Evolutionary conservation across 2,329 filamentous ascomycete genomes (phyloP).

Genomic region (Chrysoporthe cubensis): DNA sequence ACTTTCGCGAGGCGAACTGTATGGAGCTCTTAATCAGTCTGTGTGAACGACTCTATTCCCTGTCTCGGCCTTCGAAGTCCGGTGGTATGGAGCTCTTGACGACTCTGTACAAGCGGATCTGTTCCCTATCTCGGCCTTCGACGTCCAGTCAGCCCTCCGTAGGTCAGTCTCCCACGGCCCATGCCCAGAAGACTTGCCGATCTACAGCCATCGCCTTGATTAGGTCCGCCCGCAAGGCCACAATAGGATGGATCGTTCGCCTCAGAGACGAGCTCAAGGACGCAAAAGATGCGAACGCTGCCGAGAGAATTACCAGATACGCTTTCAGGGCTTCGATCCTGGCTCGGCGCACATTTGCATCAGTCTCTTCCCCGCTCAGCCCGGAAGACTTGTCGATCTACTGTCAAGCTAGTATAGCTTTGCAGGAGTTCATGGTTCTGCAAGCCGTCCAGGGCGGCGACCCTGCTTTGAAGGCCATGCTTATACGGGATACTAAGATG

Average conservation of each 20-base stretch:
- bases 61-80: slow-evolving; percentile 12
- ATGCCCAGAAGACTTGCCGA: background rate
- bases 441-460: slow-evolving; percentile 41
- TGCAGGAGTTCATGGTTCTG: slow-evolving; percentile 51
- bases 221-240: slow-evolving; percentile 44
- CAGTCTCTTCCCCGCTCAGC: slow-evolving; percentile 4
- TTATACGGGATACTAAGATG: slow-evolving; percentile 53
- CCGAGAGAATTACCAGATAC: slow-evolving; percentile 47
- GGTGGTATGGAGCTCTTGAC: too few species aligned
- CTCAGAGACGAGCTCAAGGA: slow-evolving; percentile 51
- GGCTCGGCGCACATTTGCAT: slow-evolving; percentile 46
- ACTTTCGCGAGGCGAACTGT: slow-evolving; percentile 61
- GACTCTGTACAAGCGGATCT: too few species aligned
- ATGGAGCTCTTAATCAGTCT: slow-evolving; percentile 64
- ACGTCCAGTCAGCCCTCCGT: slow-evolving; percentile 1
- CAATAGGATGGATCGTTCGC: slow-evolving; percentile 52
- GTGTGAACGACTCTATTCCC: slow-evolving; percentile 43
- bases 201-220: slow-evolving; percentile 42
- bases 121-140: too few species aligned
- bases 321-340: slow-evolving; percentile 50
- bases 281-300: slow-evolving; percentile 41
- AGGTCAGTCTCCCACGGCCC: background rate
- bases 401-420: slow-evolving; percentile 44
- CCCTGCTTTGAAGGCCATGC: slow-evolving; percentile 41
- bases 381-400: slow-evolving; percentile 36